These are phyloP conservation scores for Termitomyces sp. DNA, from an alignment of 1,284 basidiomycete species.

Conservation along the genomic window DNA sequence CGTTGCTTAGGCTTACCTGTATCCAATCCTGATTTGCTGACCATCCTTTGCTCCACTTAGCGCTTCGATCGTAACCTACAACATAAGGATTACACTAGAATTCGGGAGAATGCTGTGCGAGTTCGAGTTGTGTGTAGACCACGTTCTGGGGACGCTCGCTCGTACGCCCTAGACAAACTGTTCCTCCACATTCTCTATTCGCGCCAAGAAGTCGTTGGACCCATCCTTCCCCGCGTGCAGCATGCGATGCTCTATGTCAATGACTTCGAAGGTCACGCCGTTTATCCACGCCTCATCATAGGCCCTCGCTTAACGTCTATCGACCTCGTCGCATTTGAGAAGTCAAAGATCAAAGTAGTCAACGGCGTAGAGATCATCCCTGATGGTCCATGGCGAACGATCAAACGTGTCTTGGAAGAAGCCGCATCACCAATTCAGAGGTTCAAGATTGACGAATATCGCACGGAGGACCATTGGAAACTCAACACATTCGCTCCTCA, in stretches of 20 bases:
- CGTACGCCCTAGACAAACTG: constrained; percentile 1
- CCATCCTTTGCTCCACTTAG: not conserved
- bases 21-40: not conserved
- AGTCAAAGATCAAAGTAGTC: not conserved
- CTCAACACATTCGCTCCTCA: constrained; percentile 8
- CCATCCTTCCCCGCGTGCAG: constrained; percentile 5
- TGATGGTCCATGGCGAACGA: constrained; percentile 2
- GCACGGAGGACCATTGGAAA: constrained; percentile 5
- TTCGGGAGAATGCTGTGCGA: constrained; percentile 2
- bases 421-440: constrained; percentile 1
- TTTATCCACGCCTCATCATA: constrained; percentile 9
- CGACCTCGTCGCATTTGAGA: constrained; percentile 1
- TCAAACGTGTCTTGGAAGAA: constrained; percentile 4
- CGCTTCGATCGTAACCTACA: constrained; percentile 5
- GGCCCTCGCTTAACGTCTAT: constrained; percentile 2
- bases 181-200: constrained; percentile 7
- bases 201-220: constrained; percentile 1
- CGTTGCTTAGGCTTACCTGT: not conserved
- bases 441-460: constrained; percentile 5
- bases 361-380: constrained; percentile 3
- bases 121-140: constrained; percentile 4
- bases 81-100: not conserved
- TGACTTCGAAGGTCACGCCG: constrained; percentile 4
- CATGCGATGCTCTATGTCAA: constrained; percentile 1
- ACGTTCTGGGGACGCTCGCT: not conserved